Conservation (phyloP, 108 stramenopile species). For the Aurantiochytrium sp. region DNA sequence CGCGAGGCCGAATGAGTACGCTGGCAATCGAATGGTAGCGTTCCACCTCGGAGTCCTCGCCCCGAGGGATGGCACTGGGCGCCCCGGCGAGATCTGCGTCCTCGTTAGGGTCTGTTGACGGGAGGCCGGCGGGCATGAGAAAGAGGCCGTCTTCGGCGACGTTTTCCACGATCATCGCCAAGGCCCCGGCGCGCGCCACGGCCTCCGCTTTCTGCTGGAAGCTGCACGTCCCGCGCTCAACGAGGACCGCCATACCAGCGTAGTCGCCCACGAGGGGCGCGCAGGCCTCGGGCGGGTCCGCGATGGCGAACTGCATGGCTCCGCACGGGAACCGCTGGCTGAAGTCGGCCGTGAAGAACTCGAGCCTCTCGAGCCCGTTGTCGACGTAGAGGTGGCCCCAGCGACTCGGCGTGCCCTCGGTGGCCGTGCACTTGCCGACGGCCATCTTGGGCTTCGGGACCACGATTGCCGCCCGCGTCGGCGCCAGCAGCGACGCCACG, state of each 20-base stretch:
- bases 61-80: too few species aligned
- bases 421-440: not conserved
- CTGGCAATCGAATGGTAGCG: too few species aligned
- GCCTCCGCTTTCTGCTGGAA: not conserved
- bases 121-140: not conserved
- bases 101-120: too few species aligned
- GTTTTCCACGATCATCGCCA: constrained; percentile 1
- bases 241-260: not conserved
- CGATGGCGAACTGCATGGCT: not conserved
- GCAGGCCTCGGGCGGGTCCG: not conserved
- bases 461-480: too few species aligned
- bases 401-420: not conserved
- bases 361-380: not conserved
- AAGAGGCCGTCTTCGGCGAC: not conserved
- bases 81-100: too few species aligned
- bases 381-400: constrained; percentile 6
- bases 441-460: too few species aligned
- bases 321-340: not conserved
- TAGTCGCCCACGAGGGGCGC: not conserved
- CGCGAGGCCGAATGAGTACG: not conserved
- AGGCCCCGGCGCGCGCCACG: not conserved
- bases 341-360: not conserved
- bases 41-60: too few species aligned
- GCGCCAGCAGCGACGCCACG: too few species aligned
- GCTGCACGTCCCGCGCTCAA: not conserved